Base-by-base conservation (phyloP, 257 asterid genomes). In the Solanum chmielewskii region DNA sequence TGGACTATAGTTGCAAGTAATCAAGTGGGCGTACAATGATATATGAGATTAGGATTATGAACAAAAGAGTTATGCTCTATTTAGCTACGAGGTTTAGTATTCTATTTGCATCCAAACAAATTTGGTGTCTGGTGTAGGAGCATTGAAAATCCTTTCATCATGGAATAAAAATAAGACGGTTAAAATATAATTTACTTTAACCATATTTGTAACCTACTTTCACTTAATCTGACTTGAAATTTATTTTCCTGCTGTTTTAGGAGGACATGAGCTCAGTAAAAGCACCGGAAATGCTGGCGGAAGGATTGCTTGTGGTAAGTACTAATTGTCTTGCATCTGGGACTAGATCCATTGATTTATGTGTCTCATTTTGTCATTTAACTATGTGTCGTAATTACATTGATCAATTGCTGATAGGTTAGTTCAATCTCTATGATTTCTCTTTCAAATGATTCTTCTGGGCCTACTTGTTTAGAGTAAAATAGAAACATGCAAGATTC, bases 211-310 rank as follows among this genome's bases (percentile, higher is more conserved):
- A 44, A 42, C 37, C 37, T 18, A 45, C 41, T 78, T 45, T 27
- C 25, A 47, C 84, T 80, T 80, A 2, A 47, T 47, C 60, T 27
- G 84, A 16, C 68, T 27, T 16, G 2, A 80, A 80, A 44, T 20
- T 68, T 77, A 83, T 39, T 33, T 21, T 81, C 80, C 64, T 85
- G 86, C 42, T 89, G 88, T 75, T 37, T 92, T 91, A 97, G 99
- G 99, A 84, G 99, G 99, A 71, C 98, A 97, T 78, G 99, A 97
- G 86, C 94, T 97, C 87, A 97, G 99, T 98, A 94, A 94, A 85
- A 82, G 90, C 91, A 97, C 99, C 86, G 99, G 99, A 90, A 97
- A 97, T 93, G 99, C 99, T 87, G 99, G 98, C 49, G 99, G 95
- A 89, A 92, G 98, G 92, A 86, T 97, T 92, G 98, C 98, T 90